Evolutionary conservation across 2,329 filamentous ascomycete species (phyloP).

Genomic region (Colletotrichum brevisporum): DNA sequence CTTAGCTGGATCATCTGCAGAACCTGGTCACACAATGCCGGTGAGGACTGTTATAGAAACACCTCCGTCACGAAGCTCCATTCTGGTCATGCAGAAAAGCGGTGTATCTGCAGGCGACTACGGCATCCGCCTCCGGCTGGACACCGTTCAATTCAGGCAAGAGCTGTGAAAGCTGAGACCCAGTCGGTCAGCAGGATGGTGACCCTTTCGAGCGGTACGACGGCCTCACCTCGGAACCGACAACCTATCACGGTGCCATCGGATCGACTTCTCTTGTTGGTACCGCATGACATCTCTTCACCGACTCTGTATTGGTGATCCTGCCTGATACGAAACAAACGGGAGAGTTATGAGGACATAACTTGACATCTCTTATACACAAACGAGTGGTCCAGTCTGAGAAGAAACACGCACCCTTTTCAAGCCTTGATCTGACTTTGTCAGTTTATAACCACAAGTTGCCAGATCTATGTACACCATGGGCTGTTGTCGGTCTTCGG

Average conservation of each 20-base stretch:
- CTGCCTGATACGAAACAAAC: not conserved
- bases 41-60: not conserved
- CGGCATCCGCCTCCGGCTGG: not conserved
- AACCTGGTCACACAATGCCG: slow-evolving; percentile 8
- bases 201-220: slow-evolving; percentile 7
- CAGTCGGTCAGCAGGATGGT: slow-evolving; percentile 4
- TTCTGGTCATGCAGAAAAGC: slow-evolving; percentile 6
- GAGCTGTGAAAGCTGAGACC: not conserved
- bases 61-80: not conserved
- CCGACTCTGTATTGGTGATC: not conserved
- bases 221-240: slow-evolving; percentile 35
- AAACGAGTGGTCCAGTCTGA: not conserved
- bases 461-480: not conserved
- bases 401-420: not conserved
- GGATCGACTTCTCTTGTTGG: not conserved
- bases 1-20: not conserved
- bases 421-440: not conserved
- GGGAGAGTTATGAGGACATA: too few relatives aligned
- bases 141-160: not conserved
- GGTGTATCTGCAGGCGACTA: slow-evolving; percentile 6
- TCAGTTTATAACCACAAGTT: not conserved
- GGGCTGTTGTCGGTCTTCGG: not conserved
- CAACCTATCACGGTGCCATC: not conserved
- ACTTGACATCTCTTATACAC: not conserved
- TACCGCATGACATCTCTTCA: not conserved